Conservation (phyloP, 83 land plant species). For the Picea abies region DNA sequence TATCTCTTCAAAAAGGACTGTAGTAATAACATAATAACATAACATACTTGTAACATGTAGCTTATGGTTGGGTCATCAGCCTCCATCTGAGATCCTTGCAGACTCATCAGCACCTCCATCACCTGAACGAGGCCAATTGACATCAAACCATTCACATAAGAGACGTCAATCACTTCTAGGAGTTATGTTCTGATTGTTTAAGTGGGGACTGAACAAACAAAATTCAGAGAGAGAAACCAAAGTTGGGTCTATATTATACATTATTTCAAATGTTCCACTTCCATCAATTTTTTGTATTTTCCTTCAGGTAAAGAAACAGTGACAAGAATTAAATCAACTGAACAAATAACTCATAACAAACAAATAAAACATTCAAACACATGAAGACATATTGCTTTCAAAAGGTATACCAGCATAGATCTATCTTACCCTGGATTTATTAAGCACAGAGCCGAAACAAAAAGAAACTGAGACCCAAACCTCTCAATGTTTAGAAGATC, state of each 20-base stretch:
- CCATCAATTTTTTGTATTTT: neutral
- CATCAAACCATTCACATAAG: neutral
- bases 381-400: neutral
- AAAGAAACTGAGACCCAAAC: too few species aligned
- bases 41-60: slow-evolving; percentile 91
- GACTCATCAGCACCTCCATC: slow-evolving; percentile 92
- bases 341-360: neutral
- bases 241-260: neutral
- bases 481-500: too few species aligned
- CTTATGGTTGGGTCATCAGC: slow-evolving; percentile 95
- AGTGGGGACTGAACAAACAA: neutral
- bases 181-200: neutral
- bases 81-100: slow-evolving; percentile 94
- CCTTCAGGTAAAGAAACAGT: too few species aligned
- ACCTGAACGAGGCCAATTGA: slow-evolving; percentile 45
- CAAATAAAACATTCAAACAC: neutral
- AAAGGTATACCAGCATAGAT: too few species aligned
- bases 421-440: too few species aligned
- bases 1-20: neutral
- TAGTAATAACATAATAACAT: neutral
- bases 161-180: neutral
- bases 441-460: too few species aligned
- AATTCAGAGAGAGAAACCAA: neutral
- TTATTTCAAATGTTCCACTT: neutral
- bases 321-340: neutral